A percentile compares a stretch with the other conserved stretches of the same genome.
Conservation (phyloP, 176 grass and related monocot species). For the Oryza punctata region DNA sequence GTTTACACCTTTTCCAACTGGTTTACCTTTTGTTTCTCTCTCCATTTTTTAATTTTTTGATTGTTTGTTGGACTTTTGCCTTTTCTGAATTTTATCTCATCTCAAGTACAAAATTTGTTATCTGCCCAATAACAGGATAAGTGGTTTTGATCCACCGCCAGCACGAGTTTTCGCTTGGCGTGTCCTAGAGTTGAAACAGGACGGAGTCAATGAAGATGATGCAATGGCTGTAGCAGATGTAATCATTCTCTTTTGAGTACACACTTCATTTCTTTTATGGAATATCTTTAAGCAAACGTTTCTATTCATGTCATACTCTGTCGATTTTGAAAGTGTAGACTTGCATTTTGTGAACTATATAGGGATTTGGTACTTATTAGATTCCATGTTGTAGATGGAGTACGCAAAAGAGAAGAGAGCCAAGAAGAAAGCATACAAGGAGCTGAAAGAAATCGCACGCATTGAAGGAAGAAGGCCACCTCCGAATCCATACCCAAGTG, state of each 20-base stretch:
- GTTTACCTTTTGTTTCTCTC: conserved; percentile 2
- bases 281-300: conserved; percentile 2
- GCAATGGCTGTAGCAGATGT: conserved; percentile 92
- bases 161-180: conserved; percentile 90
- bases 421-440: conserved; percentile 82
- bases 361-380: not conserved
- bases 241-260: conserved; percentile 25
- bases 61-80: not conserved
- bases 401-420: conserved; percentile 74
- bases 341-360: not conserved
- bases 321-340: not conserved
- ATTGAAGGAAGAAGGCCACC: conserved; percentile 67
- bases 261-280: conserved; percentile 16
- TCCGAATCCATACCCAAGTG: conserved; percentile 80
- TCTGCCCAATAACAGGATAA: conserved; percentile 56
- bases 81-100: conserved; percentile 7
- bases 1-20: not conserved
- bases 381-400: conserved; percentile 66
- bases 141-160: conserved; percentile 74
- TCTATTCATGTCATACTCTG: not conserved
- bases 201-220: conserved; percentile 71
- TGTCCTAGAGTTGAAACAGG: conserved; percentile 71
- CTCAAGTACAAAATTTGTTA: not conserved
- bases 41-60: not conserved
- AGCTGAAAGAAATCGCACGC: conserved; percentile 66